Conservation (phyloP, 768 basidiomycete genomes). For the Kwoniella sp. region DNA sequence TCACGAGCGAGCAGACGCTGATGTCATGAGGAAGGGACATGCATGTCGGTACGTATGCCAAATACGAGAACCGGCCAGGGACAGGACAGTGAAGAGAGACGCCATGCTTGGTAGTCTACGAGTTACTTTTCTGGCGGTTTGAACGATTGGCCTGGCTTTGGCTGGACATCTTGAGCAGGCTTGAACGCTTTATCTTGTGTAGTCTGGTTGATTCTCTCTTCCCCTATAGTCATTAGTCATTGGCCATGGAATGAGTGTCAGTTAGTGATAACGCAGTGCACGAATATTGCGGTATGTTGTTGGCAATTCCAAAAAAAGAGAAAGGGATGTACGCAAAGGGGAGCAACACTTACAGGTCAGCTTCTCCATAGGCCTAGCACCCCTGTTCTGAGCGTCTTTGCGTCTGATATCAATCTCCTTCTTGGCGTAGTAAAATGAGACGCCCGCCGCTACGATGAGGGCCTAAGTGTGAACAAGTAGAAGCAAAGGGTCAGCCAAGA, state of each 20-base stretch:
- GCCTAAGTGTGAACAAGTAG: slow-evolving; percentile 18
- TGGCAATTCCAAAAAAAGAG: too few species aligned
- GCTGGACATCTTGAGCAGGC: slow-evolving; percentile 10
- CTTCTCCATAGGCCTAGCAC: slow-evolving; percentile 31
- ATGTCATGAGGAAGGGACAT: too few species aligned
- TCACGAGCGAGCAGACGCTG: too few species aligned
- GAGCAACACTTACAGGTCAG: slow-evolving; percentile 38
- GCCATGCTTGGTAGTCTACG: too few species aligned
- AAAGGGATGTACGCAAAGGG: too few species aligned
- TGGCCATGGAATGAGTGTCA: background rate
- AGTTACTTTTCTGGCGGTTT: slow-evolving; percentile 14
- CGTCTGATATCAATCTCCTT: slow-evolving; percentile 33
- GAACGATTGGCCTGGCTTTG: slow-evolving; percentile 10
- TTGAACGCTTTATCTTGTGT: slow-evolving; percentile 10
- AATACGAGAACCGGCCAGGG: too few species aligned
- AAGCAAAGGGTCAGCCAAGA: background rate
- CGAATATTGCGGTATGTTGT: background rate
- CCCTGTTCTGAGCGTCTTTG: slow-evolving; percentile 25
- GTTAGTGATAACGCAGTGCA: background rate
- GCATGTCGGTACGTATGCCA: too few species aligned
- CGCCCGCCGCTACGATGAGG: slow-evolving; percentile 37
- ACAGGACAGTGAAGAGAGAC: too few species aligned
- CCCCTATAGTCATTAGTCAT: too few species aligned
- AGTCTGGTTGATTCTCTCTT: slow-evolving; percentile 19
- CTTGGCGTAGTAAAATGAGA: slow-evolving; percentile 37